Conservation (phyloP, 305 asterid genomes). For the Solanum hybrid region DNA sequence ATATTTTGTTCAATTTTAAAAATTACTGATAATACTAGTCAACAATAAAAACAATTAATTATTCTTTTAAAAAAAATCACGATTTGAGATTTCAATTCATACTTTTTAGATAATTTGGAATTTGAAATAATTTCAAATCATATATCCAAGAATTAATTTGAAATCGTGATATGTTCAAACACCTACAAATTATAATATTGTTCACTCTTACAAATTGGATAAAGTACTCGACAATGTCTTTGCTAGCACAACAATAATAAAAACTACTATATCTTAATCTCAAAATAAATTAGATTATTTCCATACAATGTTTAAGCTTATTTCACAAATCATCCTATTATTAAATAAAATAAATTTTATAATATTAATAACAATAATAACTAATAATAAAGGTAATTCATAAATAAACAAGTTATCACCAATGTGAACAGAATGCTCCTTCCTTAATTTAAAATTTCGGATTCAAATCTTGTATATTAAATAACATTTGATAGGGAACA, state of each 20-base stretch:
- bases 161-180: not conserved
- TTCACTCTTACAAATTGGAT: not conserved
- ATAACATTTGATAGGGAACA: no score
- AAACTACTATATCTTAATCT: not conserved
- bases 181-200: not conserved
- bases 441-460: no score
- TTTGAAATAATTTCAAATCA: not conserved
- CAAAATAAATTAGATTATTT: not conserved
- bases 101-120: no score
- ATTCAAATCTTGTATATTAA: no score
- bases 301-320: not conserved
- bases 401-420: not conserved
- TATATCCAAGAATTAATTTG: not conserved
- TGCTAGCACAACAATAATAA: not conserved
- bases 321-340: not conserved
- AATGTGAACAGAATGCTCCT: no score
- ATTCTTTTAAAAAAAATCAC: not conserved
- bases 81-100: not conserved
- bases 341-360: not conserved
- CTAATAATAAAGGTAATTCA: not conserved
- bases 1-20: not conserved
- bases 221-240: not conserved
- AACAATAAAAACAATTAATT: not conserved
- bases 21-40: not conserved
- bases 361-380: not conserved